Conservation (phyloP, 768 basidiomycete species). For the Strobilomyces confusus region DNA sequence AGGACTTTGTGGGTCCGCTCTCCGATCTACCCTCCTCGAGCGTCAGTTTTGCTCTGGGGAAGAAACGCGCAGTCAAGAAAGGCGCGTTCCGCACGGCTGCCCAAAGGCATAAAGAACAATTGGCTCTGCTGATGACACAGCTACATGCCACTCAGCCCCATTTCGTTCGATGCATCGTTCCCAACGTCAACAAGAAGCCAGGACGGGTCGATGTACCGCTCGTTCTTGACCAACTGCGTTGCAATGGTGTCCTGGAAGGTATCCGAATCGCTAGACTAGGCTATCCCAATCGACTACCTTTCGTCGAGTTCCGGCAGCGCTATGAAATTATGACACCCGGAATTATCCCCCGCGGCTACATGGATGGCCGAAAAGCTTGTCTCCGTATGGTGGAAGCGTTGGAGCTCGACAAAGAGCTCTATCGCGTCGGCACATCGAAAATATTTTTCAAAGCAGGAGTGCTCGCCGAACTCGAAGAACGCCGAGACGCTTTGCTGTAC, state of each 20-base stretch:
- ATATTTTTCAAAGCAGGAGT: constrained; percentile 99
- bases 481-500: constrained; percentile 81
- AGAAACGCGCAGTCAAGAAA: constrained; percentile 81
- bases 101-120: constrained; percentile 94
- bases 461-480: constrained; percentile 92
- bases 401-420: constrained; percentile 79
- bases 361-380: constrained; percentile 96
- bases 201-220: constrained; percentile 90
- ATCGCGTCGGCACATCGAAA: constrained; percentile 93
- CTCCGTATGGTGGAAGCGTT: constrained; percentile 85
- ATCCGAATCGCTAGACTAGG: constrained; percentile 97
- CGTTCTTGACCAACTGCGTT: constrained; percentile 92
- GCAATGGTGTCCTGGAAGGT: constrained; percentile 98
- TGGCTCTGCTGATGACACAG: constrained; percentile 86
- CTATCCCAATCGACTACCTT: constrained; percentile 95
- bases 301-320: constrained; percentile 94
- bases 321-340: constrained; percentile 96
- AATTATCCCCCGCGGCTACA: constrained; percentile 90
- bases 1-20: constrained; percentile 63
- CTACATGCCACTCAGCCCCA: constrained; percentile 94
- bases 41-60: constrained; percentile 39
- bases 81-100: constrained; percentile 96
- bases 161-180: constrained; percentile 97
- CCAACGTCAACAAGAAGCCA: constrained; percentile 88
- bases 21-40: constrained; percentile 33